Base-by-base conservation (phyloP, 371 early-diverging fungal species). In the Actinomortierella wolfii region DNA sequence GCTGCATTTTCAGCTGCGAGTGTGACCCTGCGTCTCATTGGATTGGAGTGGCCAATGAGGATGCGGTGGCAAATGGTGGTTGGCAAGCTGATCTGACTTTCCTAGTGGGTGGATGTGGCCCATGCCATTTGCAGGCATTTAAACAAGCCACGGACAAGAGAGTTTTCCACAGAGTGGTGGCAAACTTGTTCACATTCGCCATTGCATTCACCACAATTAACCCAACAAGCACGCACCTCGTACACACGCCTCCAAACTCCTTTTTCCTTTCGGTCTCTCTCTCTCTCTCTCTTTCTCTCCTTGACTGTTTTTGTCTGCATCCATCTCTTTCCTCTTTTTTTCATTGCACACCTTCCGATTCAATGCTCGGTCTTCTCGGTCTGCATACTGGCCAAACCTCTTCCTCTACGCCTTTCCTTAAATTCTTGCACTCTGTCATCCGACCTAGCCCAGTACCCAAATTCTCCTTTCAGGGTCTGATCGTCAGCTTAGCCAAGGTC, bases 341-440 rank as follows among this genome's bases (percentile, higher is more conserved):
- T 11, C 34, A 4, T 34, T 34, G 7, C 34, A 34, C 4, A n/a
- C n/a, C n/a, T n/a, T n/a, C n/a, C n/a, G 34, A 6, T 42, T 50
- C 60, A 55, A 73, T 73, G 73, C 73, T 73, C 20, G 73, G 73
- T 56, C 62, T 73, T 53, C 73, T 73, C 51, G 73, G 73, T 55
- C 66, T 73, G 51, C 56, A 56, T 18, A 73, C 67, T 40, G 73
- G 63, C 66, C 58, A 56, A 28, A 51, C 51, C 5, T 24, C 59
- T n/a, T 40, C 26, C 24, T 21, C 60, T 20, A 56, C 51, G 40
- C 59, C 66, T 46, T 62, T 66, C 63, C 50, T 59, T 26, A 63
- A 63, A 34, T 56, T 73, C 47, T 73, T 73, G 59, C 25, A 65
- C 56, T 44, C 53, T 26, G 25, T 55, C 6, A 18, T 14, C 34